Conservation (phyloP, 768 basidiomycete species). For the Mycena leptocephala region DNA sequence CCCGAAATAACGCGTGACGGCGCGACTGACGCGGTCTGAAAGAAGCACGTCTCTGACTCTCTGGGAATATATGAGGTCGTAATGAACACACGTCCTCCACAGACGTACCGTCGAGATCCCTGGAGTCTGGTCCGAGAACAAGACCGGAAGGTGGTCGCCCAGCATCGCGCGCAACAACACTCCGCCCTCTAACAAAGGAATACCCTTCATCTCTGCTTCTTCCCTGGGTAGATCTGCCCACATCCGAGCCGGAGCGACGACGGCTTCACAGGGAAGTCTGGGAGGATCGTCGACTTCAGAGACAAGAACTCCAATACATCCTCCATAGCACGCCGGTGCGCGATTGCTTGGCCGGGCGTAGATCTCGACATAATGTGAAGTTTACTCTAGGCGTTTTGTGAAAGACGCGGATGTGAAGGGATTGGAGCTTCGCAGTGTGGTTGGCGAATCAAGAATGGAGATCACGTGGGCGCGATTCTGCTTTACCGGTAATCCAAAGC, state of each 20-base stretch:
- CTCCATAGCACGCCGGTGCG: neutral
- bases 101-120: neutral
- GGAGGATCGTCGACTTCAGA: neutral
- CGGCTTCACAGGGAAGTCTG: neutral
- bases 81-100: neutral
- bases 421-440: neutral
- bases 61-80: neutral
- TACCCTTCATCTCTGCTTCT: neutral
- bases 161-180: conserved; percentile 2
- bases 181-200: neutral
- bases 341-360: neutral
- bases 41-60: neutral
- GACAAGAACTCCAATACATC: neutral
- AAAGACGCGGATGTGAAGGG: neutral
- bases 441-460: neutral
- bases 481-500: too few species aligned
- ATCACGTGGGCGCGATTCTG: neutral
- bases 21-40: neutral
- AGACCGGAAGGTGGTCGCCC: neutral
- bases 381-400: neutral
- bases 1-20: neutral
- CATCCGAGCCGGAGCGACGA: neutral
- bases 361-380: neutral
- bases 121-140: conserved; percentile 5
- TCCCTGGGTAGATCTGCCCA: neutral